Percentiles rank a stretch among this genome's conserved stretches.
Conservation (phyloP, 2,329 filamentous ascomycete genomes). For the Tolypocladium endophyticum region DNA sequence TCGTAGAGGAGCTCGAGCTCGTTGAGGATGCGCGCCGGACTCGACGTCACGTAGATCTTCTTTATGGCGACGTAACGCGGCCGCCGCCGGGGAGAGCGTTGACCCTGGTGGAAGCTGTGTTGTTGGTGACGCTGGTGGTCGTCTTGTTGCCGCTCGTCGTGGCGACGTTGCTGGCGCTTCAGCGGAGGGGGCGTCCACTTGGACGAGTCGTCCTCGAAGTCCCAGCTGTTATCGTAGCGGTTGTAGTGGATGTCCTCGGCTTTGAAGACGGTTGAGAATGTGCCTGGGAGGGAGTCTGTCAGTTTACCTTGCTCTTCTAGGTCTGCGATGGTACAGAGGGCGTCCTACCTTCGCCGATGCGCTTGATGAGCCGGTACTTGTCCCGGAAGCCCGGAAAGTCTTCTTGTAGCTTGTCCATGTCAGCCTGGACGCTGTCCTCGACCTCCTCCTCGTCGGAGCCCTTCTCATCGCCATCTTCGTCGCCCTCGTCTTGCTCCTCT, state of each 20-base stretch:
- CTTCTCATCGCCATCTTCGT: conserved; percentile 29
- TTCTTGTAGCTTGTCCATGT: conserved; percentile 77
- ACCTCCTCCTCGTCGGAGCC: conserved; percentile 51
- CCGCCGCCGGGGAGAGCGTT: conserved; percentile 17
- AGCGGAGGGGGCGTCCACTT: conserved; percentile 61
- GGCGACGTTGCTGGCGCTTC: conserved; percentile 34
- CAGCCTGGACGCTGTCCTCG: conserved; percentile 62
- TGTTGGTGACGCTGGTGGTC: conserved; percentile 28
- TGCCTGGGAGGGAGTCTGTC: conserved; percentile 49
- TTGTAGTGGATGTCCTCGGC: conserved; percentile 87
- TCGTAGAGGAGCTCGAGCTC: conserved; percentile 90
- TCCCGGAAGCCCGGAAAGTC: conserved; percentile 77
- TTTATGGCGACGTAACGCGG: conserved; percentile 89
- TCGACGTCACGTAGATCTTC: conserved; percentile 98
- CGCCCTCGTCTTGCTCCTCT: conserved; percentile 24
- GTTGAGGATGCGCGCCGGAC: conserved; percentile 85
- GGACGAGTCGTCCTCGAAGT: conserved; percentile 56
- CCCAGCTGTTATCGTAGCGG: conserved; percentile 78
- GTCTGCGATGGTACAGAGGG: not conserved
- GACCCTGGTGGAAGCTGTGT: conserved; percentile 20
- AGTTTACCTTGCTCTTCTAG: not conserved
- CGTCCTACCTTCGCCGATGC: conserved; percentile 79
- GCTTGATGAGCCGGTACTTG: conserved; percentile 83
- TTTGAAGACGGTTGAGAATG: conserved; percentile 98
- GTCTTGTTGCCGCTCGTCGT: not conserved